Conservation (phyloP, 2,329 filamentous ascomycete species). For the Aspergillus oerlinghausenensis region DNA sequence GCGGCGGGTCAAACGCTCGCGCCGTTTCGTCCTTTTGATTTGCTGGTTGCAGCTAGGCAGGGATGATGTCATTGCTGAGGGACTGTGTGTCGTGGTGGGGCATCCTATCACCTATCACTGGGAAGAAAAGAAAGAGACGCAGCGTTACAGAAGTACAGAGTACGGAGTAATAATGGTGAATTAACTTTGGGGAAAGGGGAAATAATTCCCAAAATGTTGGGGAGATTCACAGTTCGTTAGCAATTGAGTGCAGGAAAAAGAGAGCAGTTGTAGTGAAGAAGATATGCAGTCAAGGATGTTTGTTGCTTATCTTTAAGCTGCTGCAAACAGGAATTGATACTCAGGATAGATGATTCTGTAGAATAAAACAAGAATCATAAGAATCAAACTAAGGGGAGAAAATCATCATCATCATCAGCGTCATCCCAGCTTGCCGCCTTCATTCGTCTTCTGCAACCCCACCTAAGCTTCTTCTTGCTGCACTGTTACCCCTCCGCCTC, state of each 20-base stretch:
- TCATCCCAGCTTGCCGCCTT: neutral
- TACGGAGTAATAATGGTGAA: neutral
- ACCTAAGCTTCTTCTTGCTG: neutral
- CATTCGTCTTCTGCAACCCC: neutral
- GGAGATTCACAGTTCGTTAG: neutral
- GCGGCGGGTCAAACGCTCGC: conserved; percentile 25
- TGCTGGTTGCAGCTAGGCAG: neutral
- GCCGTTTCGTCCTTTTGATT: conserved; percentile 16
- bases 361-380: neutral
- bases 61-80: conserved; percentile 26
- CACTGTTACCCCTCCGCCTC: neutral
- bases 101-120: conserved; percentile 4
- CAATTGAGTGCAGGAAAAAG: neutral
- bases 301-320: neutral
- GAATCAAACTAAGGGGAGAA: too few species aligned
- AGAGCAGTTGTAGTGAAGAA: neutral
- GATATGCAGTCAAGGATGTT: neutral
- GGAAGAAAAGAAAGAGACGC: neutral
- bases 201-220: neutral
- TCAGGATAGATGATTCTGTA: neutral
- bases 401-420: neutral
- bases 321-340: neutral
- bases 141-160: neutral
- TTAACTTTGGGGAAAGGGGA: neutral
- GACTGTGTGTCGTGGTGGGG: neutral